Conservation (phyloP, 2,329 filamentous ascomycete genomes). For the Aspergillus glaucus region DNA sequence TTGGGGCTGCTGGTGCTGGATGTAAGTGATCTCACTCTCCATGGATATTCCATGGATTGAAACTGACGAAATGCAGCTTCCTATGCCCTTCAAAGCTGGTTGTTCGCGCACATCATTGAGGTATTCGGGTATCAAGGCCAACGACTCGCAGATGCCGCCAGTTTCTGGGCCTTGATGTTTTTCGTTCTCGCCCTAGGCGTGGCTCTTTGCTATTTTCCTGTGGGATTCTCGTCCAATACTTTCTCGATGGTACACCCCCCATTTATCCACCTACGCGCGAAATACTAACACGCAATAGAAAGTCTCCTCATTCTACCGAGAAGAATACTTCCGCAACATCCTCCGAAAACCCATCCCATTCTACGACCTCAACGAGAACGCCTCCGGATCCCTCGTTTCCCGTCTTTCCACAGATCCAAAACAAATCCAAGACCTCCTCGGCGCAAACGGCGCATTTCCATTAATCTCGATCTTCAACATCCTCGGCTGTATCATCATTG, state of each 20-base stretch:
- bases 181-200: constrained; percentile 48
- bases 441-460: constrained; percentile 42
- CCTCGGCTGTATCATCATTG: constrained; percentile 58
- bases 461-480: constrained; percentile 62
- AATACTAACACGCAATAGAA: constrained; percentile 4
- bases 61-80: constrained; percentile 10
- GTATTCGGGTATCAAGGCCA: constrained; percentile 41
- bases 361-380: constrained; percentile 42
- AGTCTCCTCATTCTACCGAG: background rate
- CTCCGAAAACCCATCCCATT: constrained; percentile 38
- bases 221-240: constrained; percentile 42
- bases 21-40: constrained; percentile 14
- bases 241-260: constrained; percentile 40
- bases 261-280: constrained; percentile 31
- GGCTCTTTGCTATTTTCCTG: constrained; percentile 37
- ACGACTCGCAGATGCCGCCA: constrained; percentile 34
- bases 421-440: constrained; percentile 46
- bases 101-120: constrained; percentile 45
- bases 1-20: constrained; percentile 23
- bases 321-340: constrained; percentile 40
- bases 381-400: constrained; percentile 43
- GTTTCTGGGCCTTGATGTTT: constrained; percentile 53
- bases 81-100: constrained; percentile 32
- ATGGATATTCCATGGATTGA: background rate
- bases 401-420: constrained; percentile 45